Percentiles rank a stretch among this genome's conserved stretches.
phyloP scores from a whole-genome alignment of 306 rosid genomes.

The Delonix regia region DNA sequence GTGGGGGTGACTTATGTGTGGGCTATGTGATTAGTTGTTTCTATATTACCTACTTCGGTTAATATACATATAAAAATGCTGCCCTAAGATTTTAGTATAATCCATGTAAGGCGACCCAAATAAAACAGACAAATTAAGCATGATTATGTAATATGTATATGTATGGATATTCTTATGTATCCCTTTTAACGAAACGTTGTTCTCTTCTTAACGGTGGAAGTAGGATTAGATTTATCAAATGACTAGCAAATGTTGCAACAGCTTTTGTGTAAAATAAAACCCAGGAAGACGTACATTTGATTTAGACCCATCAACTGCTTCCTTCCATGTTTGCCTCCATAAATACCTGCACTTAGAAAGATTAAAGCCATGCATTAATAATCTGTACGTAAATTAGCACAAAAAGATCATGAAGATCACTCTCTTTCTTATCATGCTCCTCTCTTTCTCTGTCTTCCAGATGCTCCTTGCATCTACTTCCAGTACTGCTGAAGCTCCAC shows the following conservation, averaged over 20 bases:
- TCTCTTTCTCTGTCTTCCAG: constrained; percentile 8
- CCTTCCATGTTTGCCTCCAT: not conserved
- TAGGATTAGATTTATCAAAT: constrained; percentile 16
- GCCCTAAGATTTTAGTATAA: not conserved
- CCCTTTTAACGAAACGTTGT: too few species aligned
- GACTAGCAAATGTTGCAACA: not conserved
- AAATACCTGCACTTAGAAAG: not conserved
- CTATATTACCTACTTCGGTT: constrained; percentile 16
- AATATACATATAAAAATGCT: not conserved
- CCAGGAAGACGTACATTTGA: not conserved
- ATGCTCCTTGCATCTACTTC: constrained; percentile 23
- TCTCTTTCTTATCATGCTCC: not conserved
- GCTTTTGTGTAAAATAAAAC: not conserved
- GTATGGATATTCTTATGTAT: too few species aligned
- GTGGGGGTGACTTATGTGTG: not conserved
- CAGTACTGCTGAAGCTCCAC: constrained; percentile 9
- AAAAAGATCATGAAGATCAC: not conserved
- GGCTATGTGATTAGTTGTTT: not conserved
- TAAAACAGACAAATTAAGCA: not conserved
- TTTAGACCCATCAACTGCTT: constrained; percentile 32
- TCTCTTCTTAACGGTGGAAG: not conserved
- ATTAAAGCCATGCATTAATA: not conserved
- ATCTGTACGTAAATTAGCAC: not conserved
- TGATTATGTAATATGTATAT: not conserved
- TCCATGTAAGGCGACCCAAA: not conserved